Base-by-base conservation (phyloP, 495 filamentous ascomycete species). In the Penicillium samsonianum region DNA sequence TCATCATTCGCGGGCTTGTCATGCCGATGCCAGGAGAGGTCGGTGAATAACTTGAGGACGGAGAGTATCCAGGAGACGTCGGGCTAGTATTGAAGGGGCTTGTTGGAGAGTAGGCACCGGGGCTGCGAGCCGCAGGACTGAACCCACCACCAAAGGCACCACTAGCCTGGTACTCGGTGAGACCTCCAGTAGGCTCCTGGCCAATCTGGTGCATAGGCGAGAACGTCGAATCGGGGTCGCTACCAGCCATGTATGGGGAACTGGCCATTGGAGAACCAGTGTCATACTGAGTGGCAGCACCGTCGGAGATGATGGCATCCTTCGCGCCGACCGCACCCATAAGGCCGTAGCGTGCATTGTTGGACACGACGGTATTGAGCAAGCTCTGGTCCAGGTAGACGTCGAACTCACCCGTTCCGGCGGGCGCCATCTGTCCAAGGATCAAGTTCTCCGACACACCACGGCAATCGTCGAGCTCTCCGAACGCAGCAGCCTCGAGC, bases 361-460 rank as follows among this genome's bases (percentile, higher is more conserved):
- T 90, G 20, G 90, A 91, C 26, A 95, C 90, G 58, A 96, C 91
- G 1, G 92, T 96, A 72, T 96, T 90, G 26, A 98, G 84, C 88
- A 98, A 92, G 72, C 86, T 88, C 58, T 94, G 91, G 73, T 99
- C 95, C 55, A 98, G 79, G 62, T 89, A 88, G 44, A 96, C 82
- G 37, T 99, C 91, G 51, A 97, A 87, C 72, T 96, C 91, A 55
- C 94, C 94, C 57, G 94, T 99, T 47, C 94, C 94, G 80, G 95
- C 87, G 48, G 94, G 94, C 16, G 94, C 94, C 73, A 98, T 83
- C 71, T 99, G 94, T 57, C 94, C 94, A 62, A 99, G 81, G 84
- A 99, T 98, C 74, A 99, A 85, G 72, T 99, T 99, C 78, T 99
- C 94, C 1, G 93, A 97, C 23, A 99, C 90, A 78, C 94, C 94